phyloP scores from a whole-genome alignment of 495 filamentous ascomycete species.

The Podospora anserina region DNA sequence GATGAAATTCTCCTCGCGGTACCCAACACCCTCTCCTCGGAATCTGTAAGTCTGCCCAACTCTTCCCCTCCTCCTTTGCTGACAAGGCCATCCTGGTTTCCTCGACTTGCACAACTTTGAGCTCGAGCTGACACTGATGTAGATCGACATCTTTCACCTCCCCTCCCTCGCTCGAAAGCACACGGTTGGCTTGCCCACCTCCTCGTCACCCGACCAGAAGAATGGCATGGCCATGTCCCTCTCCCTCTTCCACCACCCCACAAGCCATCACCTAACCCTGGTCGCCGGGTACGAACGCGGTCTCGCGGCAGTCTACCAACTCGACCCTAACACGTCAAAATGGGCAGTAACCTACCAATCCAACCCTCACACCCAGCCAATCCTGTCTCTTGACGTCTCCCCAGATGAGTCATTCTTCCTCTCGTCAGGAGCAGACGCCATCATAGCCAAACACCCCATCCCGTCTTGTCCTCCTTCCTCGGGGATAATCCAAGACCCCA shows the following conservation, averaged over 20 bases:
- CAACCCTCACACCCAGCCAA: slow-evolving; percentile 74
- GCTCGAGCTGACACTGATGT: not conserved
- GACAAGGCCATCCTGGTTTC: slow-evolving; percentile 1
- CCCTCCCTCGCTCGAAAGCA: slow-evolving; percentile 66
- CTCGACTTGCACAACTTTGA: not conserved
- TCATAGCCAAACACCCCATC: slow-evolving; percentile 52
- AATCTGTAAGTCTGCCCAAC: slow-evolving; percentile 52
- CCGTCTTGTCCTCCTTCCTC: slow-evolving; percentile 29
- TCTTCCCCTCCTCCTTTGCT: not conserved
- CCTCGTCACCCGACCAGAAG: slow-evolving; percentile 32
- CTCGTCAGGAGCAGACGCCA: slow-evolving; percentile 77
- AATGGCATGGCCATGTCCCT: slow-evolving; percentile 93
- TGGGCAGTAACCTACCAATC: slow-evolving; percentile 66
- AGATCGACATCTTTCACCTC: slow-evolving; percentile 85
- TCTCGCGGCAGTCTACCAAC: slow-evolving; percentile 57
- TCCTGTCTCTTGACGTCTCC: slow-evolving; percentile 71
- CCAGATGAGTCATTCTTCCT: slow-evolving; percentile 61
- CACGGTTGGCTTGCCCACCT: slow-evolving; percentile 45
- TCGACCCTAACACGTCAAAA: slow-evolving; percentile 23
- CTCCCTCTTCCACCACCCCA: slow-evolving; percentile 51
- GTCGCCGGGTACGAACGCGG: slow-evolving; percentile 87
- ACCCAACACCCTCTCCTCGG: slow-evolving; percentile 71
- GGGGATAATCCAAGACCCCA: slow-evolving; percentile 35
- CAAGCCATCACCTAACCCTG: slow-evolving; percentile 41
- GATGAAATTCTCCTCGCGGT: slow-evolving; percentile 63